A percentile compares a stretch with the other conserved stretches of the same genome.
These are phyloP conservation scores for Oehlia diaphana DNA, from an alignment of 192 early-diverging fungal genomes.

Conservation along the genomic window DNA sequence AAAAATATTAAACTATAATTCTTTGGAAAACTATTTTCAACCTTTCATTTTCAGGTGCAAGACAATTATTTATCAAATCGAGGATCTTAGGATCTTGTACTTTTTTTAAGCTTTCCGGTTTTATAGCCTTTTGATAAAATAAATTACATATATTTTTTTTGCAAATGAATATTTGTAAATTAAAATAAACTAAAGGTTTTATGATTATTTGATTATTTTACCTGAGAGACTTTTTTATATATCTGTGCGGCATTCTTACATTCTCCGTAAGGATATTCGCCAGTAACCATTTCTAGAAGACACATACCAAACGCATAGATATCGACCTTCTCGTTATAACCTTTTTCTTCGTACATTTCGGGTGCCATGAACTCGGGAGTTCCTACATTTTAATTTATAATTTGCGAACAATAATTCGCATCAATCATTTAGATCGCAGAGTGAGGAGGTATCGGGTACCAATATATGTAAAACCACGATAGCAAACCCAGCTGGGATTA, in stretches of 20 bases:
- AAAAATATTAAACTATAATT: background rate
- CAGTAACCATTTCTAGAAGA: slow-evolving; percentile 80
- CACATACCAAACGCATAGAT: slow-evolving; percentile 88
- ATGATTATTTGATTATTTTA: slow-evolving; percentile 19
- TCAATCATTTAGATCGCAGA: slow-evolving; percentile 1
- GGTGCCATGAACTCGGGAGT: slow-evolving; percentile 85
- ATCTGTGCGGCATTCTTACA: slow-evolving; percentile 82
- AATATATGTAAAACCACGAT: slow-evolving; percentile 20
- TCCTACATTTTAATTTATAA: slow-evolving; percentile 32
- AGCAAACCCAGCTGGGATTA: slow-evolving; percentile 56
- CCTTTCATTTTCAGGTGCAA: slow-evolving; percentile 66
- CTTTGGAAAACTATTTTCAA: slow-evolving; percentile 22
- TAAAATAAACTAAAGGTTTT: background rate
- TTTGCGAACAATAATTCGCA: slow-evolving; percentile 21
- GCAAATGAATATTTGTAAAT: slow-evolving; percentile 6
- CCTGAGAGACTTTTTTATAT: slow-evolving; percentile 75
- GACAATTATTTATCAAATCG: slow-evolving; percentile 63
- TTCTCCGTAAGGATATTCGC: slow-evolving; percentile 80
- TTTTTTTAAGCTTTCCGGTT: slow-evolving; percentile 68
- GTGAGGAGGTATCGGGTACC: slow-evolving; percentile 3
- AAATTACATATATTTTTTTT: background rate
- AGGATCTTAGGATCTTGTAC: slow-evolving; percentile 67
- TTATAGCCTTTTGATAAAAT: slow-evolving; percentile 52
- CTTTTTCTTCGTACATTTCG: slow-evolving; percentile 84
- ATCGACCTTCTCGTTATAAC: slow-evolving; percentile 82